phyloP scores from a whole-genome alignment of 352 stramenopile genomes.

The Globisporangium acanthophoron region DNA sequence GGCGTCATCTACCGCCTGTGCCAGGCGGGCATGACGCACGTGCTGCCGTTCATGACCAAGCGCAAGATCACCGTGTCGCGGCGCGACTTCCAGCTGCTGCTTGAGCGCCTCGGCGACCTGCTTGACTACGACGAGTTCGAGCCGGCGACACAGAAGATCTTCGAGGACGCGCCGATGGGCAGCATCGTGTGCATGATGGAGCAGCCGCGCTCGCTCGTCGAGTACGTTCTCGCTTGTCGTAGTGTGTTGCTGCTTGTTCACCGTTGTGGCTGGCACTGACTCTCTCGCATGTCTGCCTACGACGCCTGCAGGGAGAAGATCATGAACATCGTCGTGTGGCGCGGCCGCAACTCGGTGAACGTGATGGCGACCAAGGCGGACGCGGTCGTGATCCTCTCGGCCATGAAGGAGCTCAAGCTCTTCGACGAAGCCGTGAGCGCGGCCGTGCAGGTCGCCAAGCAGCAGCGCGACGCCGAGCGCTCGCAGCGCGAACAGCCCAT shows the following conservation, averaged over 20 bases:
- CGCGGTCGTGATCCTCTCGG: conserved; percentile 60
- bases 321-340: conserved; percentile 84
- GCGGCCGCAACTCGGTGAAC: conserved; percentile 82
- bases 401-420: conserved; percentile 83
- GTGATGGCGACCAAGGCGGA: conserved; percentile 84
- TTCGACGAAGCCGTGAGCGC: conserved; percentile 46
- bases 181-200: conserved; percentile 76
- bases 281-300: conserved; percentile 5
- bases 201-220: conserved; percentile 49
- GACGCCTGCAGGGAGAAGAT: conserved; percentile 46
- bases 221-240: conserved; percentile 39
- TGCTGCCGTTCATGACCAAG: conserved; percentile 78
- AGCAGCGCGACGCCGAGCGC: conserved; percentile 40
- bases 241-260: neutral
- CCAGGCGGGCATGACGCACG: conserved; percentile 79
- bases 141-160: conserved; percentile 30
- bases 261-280: conserved; percentile 9
- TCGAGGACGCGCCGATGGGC: conserved; percentile 58
- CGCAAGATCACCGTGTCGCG: conserved; percentile 58
- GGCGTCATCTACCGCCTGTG: conserved; percentile 86
- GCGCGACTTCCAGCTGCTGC: conserved; percentile 81
- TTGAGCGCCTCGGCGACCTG: conserved; percentile 77
- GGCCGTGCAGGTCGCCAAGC: conserved; percentile 40
- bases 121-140: conserved; percentile 84
- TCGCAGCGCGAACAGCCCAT: conserved; percentile 21